Conservation (phyloP, 495 filamentous ascomycete species). For the Cercophora newfieldiana region DNA sequence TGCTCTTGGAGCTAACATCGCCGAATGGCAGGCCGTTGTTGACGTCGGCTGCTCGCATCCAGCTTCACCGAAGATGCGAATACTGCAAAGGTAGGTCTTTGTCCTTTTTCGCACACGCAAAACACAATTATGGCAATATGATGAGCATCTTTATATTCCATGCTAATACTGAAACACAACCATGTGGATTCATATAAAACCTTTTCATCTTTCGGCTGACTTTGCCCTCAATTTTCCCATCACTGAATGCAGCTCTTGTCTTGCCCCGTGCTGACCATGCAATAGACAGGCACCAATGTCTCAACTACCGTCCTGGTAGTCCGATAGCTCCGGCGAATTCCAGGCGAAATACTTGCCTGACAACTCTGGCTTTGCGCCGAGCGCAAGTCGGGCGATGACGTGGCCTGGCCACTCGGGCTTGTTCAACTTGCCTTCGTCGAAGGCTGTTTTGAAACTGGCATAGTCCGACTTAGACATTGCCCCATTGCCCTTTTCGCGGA, state of each 20-base stretch:
- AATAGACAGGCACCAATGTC: conserved; percentile 3
- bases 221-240: conserved; percentile 18
- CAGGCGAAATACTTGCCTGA: conserved; percentile 78
- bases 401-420: conserved; percentile 80
- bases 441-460: conserved; percentile 63
- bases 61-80: not conserved
- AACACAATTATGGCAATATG: conserved; percentile 20
- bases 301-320: conserved; percentile 52
- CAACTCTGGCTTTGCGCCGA: conserved; percentile 58
- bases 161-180: conserved; percentile 84
- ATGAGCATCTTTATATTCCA: conserved; percentile 67
- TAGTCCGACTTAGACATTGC: conserved; percentile 66
- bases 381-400: conserved; percentile 77
- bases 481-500: conserved; percentile 66
- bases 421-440: conserved; percentile 70
- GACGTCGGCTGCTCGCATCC: not conserved
- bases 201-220: conserved; percentile 99
- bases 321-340: conserved; percentile 64
- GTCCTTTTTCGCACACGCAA: conserved; percentile 15
- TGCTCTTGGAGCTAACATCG: conserved; percentile 4
- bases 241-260: conserved; percentile 4
- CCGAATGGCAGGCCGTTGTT: not conserved
- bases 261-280: conserved; percentile 22
- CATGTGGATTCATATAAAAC: conserved; percentile 73
- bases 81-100: conserved; percentile 27